Evolutionary conservation across 2,329 filamentous ascomycete species (phyloP), one percentile per base, ranked within the genome.

Genomic region (Talaromyces marneffei): DNA sequence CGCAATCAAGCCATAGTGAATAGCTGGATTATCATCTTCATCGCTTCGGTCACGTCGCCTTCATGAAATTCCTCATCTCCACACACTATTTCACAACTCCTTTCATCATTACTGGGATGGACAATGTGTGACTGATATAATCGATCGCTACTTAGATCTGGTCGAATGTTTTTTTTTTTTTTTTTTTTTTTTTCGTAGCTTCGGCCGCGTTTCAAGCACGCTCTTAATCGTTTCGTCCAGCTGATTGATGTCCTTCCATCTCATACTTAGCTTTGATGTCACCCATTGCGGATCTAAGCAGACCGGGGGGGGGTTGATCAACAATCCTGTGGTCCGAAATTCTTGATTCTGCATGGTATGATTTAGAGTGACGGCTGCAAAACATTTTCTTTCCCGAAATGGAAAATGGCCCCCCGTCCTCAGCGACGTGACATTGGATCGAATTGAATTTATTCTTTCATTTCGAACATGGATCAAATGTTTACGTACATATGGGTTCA

Each of bases 1-100:
- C 10, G 57, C 63, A 37, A 68, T 66, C 2, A 61, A 50, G 2
- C 66, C 63, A 46, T 68, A 67, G 40, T 67, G 63, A 29, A 67
- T 23, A 20, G 16, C 42, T 48, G 50, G 23, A 10, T 60, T 23
- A 4, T 60, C n/a, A 9, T 37, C 35, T 37, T 5, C 4, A 16
- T 12, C 5, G 35, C n/a, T 12, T 12, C 35, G 35, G 2, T 37
- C 35, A n/a, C 7, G 35, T 12, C 35, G 16, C 8, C 14, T 37
- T 16, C 4, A n/a, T n/a, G n/a, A n/a, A 12, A 37, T 16, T 9
- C 10, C 14, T 37, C 16, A n/a, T 12, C 5, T 16, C 4, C 35
- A 37, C 35, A 37, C 4, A 37, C 14, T 2, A 14, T 12, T 16
- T 6, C 31, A 9, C 35, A 37, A 12, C 12, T 12, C 16, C 35